phyloP scores from a whole-genome alignment of 1,284 basidiomycete species.

The Cerrena zonata region DNA sequence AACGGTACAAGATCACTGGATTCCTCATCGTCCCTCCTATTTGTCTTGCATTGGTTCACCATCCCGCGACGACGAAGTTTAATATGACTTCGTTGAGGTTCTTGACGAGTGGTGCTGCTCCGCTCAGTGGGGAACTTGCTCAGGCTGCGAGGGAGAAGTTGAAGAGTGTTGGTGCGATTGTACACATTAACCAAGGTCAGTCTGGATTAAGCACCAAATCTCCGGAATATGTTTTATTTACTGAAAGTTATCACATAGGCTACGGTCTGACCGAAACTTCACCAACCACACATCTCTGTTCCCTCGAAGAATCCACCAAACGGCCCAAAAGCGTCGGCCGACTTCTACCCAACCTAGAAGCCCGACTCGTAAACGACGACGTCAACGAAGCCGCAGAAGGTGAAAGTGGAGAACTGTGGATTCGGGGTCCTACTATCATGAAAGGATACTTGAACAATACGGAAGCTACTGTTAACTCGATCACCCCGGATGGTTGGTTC shows the following conservation, averaged over 20 bases:
- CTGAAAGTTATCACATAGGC: slow-evolving; percentile 32
- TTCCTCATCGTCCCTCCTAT: slow-evolving; percentile 81
- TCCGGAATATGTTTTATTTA: slow-evolving; percentile 1
- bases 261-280: slow-evolving; percentile 80
- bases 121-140: slow-evolving; percentile 62
- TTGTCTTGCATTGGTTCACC: slow-evolving; percentile 64
- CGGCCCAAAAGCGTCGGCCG: slow-evolving; percentile 65
- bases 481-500: slow-evolving; percentile 75
- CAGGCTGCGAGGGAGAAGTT: slow-evolving; percentile 41
- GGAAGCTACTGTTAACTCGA: slow-evolving; percentile 57
- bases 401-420: slow-evolving; percentile 74
- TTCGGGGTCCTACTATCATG: slow-evolving; percentile 76
- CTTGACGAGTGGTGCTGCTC: slow-evolving; percentile 78
- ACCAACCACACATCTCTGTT: slow-evolving; percentile 51
- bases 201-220: no score
- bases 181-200: slow-evolving; percentile 41
- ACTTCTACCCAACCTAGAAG: slow-evolving; percentile 74
- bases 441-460: slow-evolving; percentile 72
- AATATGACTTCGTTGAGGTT: slow-evolving; percentile 58
- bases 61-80: slow-evolving; percentile 65
- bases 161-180: slow-evolving; percentile 30
- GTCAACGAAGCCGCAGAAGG: slow-evolving; percentile 49
- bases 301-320: slow-evolving; percentile 30
- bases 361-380: slow-evolving; percentile 58
- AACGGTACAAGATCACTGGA: slow-evolving; percentile 59